Evolutionary conservation across 768 basidiomycete genomes (phyloP).

Genomic region (Pilatotrama ljubarskyi): DNA sequence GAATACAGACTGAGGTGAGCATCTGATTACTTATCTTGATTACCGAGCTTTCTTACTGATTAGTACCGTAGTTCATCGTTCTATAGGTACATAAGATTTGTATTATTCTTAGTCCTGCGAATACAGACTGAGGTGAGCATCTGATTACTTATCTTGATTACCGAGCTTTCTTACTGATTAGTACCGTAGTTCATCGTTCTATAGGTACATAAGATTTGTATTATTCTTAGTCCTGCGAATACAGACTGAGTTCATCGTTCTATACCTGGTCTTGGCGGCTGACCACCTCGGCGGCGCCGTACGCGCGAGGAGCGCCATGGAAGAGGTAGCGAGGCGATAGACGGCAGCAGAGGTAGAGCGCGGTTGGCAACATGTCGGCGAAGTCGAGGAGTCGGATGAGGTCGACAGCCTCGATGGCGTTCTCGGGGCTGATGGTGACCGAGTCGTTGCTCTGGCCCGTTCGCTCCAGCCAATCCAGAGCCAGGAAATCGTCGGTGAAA

Average conservation of each 20-base stretch:
- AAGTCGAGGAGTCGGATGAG: slow-evolving; percentile 1
- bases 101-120: background rate
- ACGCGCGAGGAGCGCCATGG: no score
- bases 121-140: background rate
- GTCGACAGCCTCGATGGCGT: slow-evolving; percentile 3
- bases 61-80: no score
- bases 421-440: background rate
- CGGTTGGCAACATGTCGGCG: slow-evolving; percentile 4
- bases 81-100: no score
- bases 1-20: no score
- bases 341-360: slow-evolving; percentile 5
- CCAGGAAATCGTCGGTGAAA: no score
- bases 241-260: no score
- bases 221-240: background rate
- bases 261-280: no score
- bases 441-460: background rate
- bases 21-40: no score
- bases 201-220: background rate
- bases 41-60: no score
- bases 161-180: background rate
- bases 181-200: background rate
- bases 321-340: background rate
- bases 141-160: background rate
- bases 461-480: no score
- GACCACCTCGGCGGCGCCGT: no score